A percentile compares a stretch with the other conserved stretches of the same genome.
phyloP scores from a whole-genome alignment of 139 green algal species.

The Tetradesmus obliquus region DNA sequence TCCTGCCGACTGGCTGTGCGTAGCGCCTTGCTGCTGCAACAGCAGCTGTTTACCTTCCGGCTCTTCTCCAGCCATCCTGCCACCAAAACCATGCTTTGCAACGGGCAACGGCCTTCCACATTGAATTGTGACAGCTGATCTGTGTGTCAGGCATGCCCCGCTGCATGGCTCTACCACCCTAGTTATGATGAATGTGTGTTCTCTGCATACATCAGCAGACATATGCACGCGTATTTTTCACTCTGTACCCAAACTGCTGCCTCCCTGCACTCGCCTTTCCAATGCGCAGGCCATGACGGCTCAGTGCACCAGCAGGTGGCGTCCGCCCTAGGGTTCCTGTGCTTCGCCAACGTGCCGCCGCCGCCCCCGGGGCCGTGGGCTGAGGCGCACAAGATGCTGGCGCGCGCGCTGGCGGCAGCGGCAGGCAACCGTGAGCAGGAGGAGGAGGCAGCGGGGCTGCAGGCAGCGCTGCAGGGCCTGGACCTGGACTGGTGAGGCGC shows the following conservation, averaged over 20 bases:
- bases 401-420: conserved; percentile 32
- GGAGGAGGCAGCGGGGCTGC: conserved; percentile 6
- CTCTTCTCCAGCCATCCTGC: too few species aligned
- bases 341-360: conserved; percentile 58
- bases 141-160: too few species aligned
- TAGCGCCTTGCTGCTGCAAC: background rate
- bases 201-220: too few species aligned
- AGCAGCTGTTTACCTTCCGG: background rate
- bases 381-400: conserved; percentile 53
- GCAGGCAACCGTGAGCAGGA: background rate
- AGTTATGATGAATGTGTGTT: too few species aligned
- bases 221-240: background rate
- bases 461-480: background rate
- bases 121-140: too few species aligned
- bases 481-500: conserved; percentile 30
- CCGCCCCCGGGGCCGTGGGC: conserved; percentile 57
- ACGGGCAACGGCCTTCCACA: background rate
- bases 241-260: background rate
- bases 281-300: background rate
- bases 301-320: background rate
- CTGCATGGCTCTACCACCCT: too few species aligned
- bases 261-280: background rate
- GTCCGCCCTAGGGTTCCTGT: conserved; percentile 59
- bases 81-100: background rate
- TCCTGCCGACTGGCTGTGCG: background rate